Conservation (phyloP, 371 early-diverging fungal species). For the Apophysomyces ossiformis region DNA sequence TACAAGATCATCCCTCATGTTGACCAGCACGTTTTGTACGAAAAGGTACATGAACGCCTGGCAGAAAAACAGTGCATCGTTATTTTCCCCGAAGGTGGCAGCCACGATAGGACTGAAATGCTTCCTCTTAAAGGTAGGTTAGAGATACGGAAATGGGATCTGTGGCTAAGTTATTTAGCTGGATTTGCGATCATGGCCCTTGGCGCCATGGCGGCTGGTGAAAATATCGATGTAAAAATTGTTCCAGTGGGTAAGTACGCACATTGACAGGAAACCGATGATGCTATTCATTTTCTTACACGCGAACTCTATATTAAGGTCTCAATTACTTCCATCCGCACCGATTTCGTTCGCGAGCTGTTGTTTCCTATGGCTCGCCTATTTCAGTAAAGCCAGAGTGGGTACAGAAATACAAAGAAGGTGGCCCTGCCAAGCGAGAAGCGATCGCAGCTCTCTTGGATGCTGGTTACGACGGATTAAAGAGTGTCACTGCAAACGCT, state of each 20-base stretch:
- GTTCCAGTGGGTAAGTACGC: slow-evolving; percentile 70
- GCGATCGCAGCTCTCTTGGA: slow-evolving; percentile 71
- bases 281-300: too few relatives aligned
- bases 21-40: slow-evolving; percentile 77
- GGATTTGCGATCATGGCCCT: slow-evolving; percentile 84
- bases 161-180: slow-evolving; percentile 37
- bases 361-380: slow-evolving; percentile 86
- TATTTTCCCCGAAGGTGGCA: slow-evolving; percentile 93
- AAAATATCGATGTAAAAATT: slow-evolving; percentile 78
- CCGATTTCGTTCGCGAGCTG: slow-evolving; percentile 87
- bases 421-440: slow-evolving; percentile 73
- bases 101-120: slow-evolving; percentile 87
- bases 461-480: slow-evolving; percentile 64
- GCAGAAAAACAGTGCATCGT: slow-evolving; percentile 71
- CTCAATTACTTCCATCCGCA: slow-evolving; percentile 90
- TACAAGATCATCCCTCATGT: slow-evolving; percentile 77
- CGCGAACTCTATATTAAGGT: slow-evolving; percentile 32
- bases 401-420: slow-evolving; percentile 70
- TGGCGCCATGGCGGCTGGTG: slow-evolving; percentile 77
- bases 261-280: not conserved
- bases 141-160: not conserved
- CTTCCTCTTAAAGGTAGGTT: slow-evolving; percentile 79
- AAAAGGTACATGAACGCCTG: slow-evolving; percentile 70
- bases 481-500: slow-evolving; percentile 82
- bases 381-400: slow-evolving; percentile 67